Evolutionary conservation across 306 rosid species (phyloP).

Genomic region (Glycine soja): DNA sequence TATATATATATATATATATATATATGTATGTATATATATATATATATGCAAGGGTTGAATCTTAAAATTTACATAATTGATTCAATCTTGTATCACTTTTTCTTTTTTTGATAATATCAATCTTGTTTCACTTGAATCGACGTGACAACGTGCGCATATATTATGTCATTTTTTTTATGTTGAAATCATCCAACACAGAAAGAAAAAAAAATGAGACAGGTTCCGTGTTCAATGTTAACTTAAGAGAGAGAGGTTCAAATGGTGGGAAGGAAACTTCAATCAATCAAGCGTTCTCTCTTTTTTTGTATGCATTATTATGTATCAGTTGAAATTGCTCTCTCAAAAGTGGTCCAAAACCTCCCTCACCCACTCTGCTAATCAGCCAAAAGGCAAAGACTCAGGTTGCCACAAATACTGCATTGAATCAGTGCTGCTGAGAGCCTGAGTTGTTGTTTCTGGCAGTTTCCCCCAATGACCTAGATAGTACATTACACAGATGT

Average conservation of each 20-base stretch:
- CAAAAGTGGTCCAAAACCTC: slow-evolving; percentile 41
- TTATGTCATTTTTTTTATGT: too few relatives aligned
- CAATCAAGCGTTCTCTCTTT: slow-evolving; percentile 13
- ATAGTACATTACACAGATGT: slow-evolving; percentile 18
- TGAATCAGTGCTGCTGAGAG: slow-evolving; percentile 19
- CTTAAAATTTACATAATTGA: too few relatives aligned
- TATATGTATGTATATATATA: too few relatives aligned
- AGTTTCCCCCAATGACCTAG: slow-evolving; percentile 23
- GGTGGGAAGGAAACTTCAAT: slow-evolving; percentile 10
- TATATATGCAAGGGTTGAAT: too few relatives aligned
- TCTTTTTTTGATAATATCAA: too few relatives aligned
- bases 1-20: too few relatives aligned
- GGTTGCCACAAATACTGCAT: slow-evolving; percentile 41
- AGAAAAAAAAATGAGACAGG: neutral
- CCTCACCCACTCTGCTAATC: slow-evolving; percentile 28
- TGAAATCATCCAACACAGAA: too few relatives aligned
- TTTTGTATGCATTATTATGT: neutral
- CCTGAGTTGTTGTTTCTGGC: slow-evolving; percentile 34
- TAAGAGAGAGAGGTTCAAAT: neutral
- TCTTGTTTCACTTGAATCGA: too few relatives aligned
- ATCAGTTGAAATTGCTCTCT: slow-evolving; percentile 15
- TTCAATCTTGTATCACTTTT: too few relatives aligned
- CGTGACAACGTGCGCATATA: too few relatives aligned
- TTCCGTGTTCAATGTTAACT: slow-evolving; percentile 27
- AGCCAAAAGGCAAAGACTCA: slow-evolving; percentile 40